Base-by-base conservation (phyloP, 176 grass and related monocot genomes). In the Ampelocalamus luodianensis region DNA sequence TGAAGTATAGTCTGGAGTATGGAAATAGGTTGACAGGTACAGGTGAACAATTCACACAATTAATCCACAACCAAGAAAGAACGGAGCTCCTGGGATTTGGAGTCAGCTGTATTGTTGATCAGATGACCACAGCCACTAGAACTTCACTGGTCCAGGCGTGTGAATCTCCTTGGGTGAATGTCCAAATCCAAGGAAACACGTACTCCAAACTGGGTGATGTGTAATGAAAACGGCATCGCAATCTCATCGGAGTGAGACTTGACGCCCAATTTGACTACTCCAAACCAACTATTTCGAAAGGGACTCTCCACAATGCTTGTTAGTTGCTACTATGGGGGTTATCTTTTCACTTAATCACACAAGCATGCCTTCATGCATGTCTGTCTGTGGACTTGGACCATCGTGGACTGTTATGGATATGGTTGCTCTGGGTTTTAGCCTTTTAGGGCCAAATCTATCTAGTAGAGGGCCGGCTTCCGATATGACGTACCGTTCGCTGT, bases 161-260 rank as follows among this genome's bases (percentile, higher is more conserved):
- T 58, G 78, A 58, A 87, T 69, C 48, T 73, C 60, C 36, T 17
- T 56, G 69, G 15, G 40, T 24, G 65, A 17, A 50, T 65, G 37
- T 59, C 55, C 17, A 20, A 38, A 42, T 36, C 51, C 63, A 69
- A 82, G 79, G 60, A 68, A 68, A 78, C 3, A 26, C 22, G 55
- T 24, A 43, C 48, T 34, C 32, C 32, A 67, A 82, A 6, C 17
- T 39, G 34, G 11, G 38, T 44, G 80, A 82, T n/a, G 56, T 72
- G 58, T 42, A 27, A 14, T 37, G 87, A 78, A 65, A 88, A 17
- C 5, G 46, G 65, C 73, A 11, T 45, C 44, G 5, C 86, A 2
- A 60, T 54, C 53, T 10, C 43, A 20, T 20, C 63, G 66, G 87
- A 88, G 48, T 13, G 68, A 36, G 81, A 89, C 75, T 27, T 39